Conservation (phyloP, 1,139 yeast species). For the Pichiaceae sp. region DNA sequence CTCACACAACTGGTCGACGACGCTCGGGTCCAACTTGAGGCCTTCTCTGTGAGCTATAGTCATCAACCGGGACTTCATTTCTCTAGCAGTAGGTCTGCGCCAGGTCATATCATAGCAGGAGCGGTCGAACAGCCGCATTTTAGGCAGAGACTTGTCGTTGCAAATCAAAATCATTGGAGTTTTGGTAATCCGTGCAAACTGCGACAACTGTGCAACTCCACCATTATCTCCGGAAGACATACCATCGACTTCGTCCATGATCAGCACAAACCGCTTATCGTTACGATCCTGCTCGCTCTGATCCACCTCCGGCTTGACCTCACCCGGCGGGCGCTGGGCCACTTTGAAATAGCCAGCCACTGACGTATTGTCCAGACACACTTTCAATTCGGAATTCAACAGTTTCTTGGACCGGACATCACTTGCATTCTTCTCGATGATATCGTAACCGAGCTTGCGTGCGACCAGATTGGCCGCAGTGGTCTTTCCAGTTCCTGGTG, state of each 20-base stretch:
- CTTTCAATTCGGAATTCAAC: constrained; percentile 58
- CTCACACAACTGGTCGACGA: constrained; percentile 77
- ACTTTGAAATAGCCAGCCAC: constrained; percentile 60
- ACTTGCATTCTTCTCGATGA: constrained; percentile 72
- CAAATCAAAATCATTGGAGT: constrained; percentile 91
- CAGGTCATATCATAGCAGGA: constrained; percentile 79
- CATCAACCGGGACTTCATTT: constrained; percentile 78
- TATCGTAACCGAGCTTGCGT: constrained; percentile 57
- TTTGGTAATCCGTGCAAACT: constrained; percentile 73
- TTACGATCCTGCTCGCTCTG: constrained; percentile 6
- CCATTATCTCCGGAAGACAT: constrained; percentile 99
- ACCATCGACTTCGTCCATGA: constrained; percentile 99
- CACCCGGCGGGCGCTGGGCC: background rate
- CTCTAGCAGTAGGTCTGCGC: constrained; percentile 79
- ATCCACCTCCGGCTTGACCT: constrained; percentile 17
- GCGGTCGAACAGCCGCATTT: constrained; percentile 92
- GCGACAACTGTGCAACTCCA: constrained; percentile 93
- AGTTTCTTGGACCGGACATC: constrained; percentile 84
- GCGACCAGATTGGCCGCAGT: constrained; percentile 75
- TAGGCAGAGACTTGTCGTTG: constrained; percentile 86
- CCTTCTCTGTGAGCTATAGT: constrained; percentile 85
- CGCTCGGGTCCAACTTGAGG: constrained; percentile 68
- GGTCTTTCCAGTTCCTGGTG: constrained; percentile 81
- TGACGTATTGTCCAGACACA: constrained; percentile 73
- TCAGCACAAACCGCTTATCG: constrained; percentile 54